These are phyloP conservation scores for Graphiopsis chlorocephala DNA, from an alignment of 2,329 filamentous ascomycete species.

Conservation along the genomic window DNA sequence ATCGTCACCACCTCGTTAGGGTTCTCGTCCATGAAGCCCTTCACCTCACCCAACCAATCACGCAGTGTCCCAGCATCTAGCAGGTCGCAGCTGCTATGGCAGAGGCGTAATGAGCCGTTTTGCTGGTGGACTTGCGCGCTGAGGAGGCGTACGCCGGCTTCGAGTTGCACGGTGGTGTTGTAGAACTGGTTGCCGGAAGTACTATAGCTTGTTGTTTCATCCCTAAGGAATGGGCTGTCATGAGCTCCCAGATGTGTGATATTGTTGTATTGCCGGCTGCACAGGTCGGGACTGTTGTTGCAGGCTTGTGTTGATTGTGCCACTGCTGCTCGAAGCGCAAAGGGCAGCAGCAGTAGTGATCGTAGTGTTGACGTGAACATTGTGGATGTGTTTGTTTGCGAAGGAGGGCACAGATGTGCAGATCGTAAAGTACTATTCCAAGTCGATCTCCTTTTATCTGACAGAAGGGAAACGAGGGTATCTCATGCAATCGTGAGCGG, in stretches of 20 bases:
- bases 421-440: background rate
- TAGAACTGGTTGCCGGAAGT: constrained; percentile 54
- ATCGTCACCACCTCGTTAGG: constrained; percentile 29
- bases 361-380: constrained; percentile 5
- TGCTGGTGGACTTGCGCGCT: constrained; percentile 63
- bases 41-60: constrained; percentile 56
- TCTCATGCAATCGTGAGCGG: background rate
- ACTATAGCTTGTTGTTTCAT: constrained; percentile 1
- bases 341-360: constrained; percentile 7
- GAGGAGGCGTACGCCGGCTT: constrained; percentile 62
- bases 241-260: constrained; percentile 63
- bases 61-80: constrained; percentile 53
- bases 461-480: background rate
- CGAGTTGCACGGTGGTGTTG: constrained; percentile 56
- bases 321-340: background rate
- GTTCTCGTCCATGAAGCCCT: constrained; percentile 55
- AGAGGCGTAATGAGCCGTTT: constrained; percentile 40
- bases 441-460: background rate
- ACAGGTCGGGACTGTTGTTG: constrained; percentile 59
- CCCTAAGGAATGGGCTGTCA: constrained; percentile 56
- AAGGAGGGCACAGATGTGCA: background rate
- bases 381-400: background rate
- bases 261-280: constrained; percentile 57
- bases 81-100: constrained; percentile 62
- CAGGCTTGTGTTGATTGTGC: constrained; percentile 37